Percentiles rank a stretch among this genome's conserved stretches.
phyloP scores from a whole-genome alignment of 176 grass and related monocot genomes.

The Oryza nivara region DNA sequence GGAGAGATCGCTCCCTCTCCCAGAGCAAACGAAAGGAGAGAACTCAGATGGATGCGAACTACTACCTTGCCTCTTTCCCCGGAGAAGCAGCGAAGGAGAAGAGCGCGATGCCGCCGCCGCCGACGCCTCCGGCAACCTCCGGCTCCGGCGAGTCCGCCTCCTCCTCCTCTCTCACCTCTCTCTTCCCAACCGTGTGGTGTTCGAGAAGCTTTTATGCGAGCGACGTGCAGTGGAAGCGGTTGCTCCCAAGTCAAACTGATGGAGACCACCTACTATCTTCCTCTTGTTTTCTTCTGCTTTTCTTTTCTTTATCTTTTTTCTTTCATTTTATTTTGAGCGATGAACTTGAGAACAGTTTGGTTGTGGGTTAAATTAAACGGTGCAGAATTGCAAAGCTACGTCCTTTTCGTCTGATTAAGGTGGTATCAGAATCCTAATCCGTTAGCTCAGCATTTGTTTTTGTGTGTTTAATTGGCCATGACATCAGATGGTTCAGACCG shows the following conservation, averaged over 20 bases:
- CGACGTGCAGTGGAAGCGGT: slow-evolving; percentile 26
- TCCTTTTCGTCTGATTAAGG: slow-evolving; percentile 18
- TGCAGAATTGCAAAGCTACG: background rate
- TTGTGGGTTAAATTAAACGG: background rate
- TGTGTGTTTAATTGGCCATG: slow-evolving; percentile 14
- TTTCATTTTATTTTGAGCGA: background rate
- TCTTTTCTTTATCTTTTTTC: background rate
- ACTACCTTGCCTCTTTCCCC: slow-evolving; percentile 20
- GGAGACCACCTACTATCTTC: background rate
- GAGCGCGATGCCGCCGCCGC: slow-evolving; percentile 21
- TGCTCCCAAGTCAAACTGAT: slow-evolving; percentile 49
- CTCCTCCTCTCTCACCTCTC: background rate
- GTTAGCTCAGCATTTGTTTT: background rate
- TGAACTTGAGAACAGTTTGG: background rate
- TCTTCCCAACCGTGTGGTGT: background rate
- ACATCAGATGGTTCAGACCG: background rate
- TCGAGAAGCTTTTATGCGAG: slow-evolving; percentile 40
- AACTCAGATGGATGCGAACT: background rate
- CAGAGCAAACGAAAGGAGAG: slow-evolving; percentile 2
- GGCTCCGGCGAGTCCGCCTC: background rate
- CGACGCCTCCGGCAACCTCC: background rate
- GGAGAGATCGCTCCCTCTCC: background rate
- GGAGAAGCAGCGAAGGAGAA: slow-evolving; percentile 3
- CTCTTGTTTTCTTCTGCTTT: slow-evolving; percentile 7
- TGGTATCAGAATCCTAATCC: slow-evolving; percentile 3